Conservation (phyloP, 805 yeast genomes). For the Phaffomyces antillensis region DNA sequence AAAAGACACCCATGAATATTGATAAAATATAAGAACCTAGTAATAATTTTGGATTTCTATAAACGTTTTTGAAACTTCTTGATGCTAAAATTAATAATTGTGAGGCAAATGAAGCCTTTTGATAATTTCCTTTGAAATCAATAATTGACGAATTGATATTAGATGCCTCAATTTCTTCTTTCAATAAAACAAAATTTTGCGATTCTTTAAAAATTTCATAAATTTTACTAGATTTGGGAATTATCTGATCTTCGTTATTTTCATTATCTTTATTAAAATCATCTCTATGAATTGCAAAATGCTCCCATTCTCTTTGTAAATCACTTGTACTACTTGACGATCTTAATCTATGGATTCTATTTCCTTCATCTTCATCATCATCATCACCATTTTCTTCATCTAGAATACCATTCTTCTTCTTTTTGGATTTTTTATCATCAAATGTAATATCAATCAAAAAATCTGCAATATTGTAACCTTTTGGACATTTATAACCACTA, state of each 20-base stretch:
- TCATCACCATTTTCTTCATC: constrained; percentile 27
- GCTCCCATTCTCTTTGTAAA: constrained; percentile 79
- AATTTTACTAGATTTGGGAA: constrained; percentile 9
- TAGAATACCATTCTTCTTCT: constrained; percentile 10
- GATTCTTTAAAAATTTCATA: constrained; percentile 28
- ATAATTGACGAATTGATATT: constrained; percentile 18
- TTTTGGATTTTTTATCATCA: constrained; percentile 28
- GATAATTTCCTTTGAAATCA: constrained; percentile 19
- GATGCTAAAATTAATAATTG: constrained; percentile 75
- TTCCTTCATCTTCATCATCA: constrained; percentile 18
- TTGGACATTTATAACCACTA: constrained; percentile 77
- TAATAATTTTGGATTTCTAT: constrained; percentile 86
- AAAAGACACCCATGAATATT: constrained; percentile 67
- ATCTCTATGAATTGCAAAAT: constrained; percentile 73
- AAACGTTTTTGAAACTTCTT: constrained; percentile 85
- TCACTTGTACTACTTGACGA: constrained; percentile 33
- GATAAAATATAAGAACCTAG: constrained; percentile 79
- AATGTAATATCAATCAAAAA: constrained; percentile 87
- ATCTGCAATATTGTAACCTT: constrained; percentile 91
- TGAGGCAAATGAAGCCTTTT: constrained; percentile 46
- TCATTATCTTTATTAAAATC: constrained; percentile 12
- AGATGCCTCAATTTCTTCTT: constrained; percentile 25
- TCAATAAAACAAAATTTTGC: constrained; percentile 23
- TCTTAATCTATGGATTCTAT: constrained; percentile 26
- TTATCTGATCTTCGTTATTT: constrained; percentile 4